Evolutionary conservation across 495 filamentous ascomycete genomes (phyloP).

Genomic region (Aspergillus olivimuriae): DNA sequence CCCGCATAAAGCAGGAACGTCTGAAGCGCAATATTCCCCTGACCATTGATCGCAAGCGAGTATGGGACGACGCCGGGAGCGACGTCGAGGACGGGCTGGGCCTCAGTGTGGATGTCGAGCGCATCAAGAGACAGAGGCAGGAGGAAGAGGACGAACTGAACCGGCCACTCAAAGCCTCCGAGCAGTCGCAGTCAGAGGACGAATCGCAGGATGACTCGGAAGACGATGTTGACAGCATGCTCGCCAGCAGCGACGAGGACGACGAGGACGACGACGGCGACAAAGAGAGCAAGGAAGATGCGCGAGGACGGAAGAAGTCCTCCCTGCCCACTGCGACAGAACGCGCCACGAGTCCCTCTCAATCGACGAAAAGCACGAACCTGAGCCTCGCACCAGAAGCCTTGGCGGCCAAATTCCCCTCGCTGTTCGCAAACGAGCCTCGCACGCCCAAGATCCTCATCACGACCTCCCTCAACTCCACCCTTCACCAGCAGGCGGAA

Average conservation of each 20-base stretch:
- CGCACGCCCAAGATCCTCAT: slow-evolving; percentile 73
- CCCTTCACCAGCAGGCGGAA: slow-evolving; percentile 73
- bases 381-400: slow-evolving; percentile 65
- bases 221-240: slow-evolving; percentile 48
- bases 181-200: slow-evolving; percentile 25
- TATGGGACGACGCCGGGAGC: slow-evolving; percentile 87
- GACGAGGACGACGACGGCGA: slow-evolving; percentile 42
- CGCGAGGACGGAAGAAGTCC: slow-evolving; percentile 29
- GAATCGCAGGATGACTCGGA: slow-evolving; percentile 43
- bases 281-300: slow-evolving; percentile 36
- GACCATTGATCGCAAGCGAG: slow-evolving; percentile 82
- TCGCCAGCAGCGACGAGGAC: slow-evolving; percentile 30
- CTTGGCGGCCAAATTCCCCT: slow-evolving; percentile 68
- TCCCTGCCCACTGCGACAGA: slow-evolving; percentile 44
- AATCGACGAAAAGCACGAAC: slow-evolving; percentile 64
- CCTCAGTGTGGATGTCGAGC: slow-evolving; percentile 69
- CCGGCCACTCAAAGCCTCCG: slow-evolving; percentile 24
- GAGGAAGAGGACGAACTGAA: slow-evolving; percentile 54
- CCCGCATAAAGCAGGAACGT: slow-evolving; percentile 63
- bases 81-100: slow-evolving; percentile 56
- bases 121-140: slow-evolving; percentile 63
- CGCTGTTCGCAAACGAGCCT: slow-evolving; percentile 64
- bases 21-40: slow-evolving; percentile 70
- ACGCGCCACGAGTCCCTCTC: slow-evolving; percentile 48
- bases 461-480: slow-evolving; percentile 81